Percentiles rank a stretch among this genome's conserved stretches.
phyloP scores from a whole-genome alignment of 2,329 filamentous ascomycete species.

The Ceratocystis papillata region DNA sequence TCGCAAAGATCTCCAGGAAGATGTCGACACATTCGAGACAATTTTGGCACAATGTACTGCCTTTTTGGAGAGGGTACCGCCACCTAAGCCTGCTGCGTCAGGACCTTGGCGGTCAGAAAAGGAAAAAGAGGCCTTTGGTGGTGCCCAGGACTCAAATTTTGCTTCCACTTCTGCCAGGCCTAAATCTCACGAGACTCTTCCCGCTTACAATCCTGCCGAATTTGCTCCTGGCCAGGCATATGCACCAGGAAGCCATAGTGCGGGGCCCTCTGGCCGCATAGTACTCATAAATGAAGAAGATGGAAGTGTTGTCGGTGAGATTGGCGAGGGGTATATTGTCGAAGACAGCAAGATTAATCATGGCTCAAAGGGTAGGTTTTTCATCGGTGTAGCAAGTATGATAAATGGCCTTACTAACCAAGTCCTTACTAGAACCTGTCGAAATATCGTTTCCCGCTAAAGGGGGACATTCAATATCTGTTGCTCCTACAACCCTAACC shows the following conservation, averaged over 20 bases:
- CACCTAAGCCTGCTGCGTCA: slow-evolving; percentile 37
- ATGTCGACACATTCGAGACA: slow-evolving; percentile 92
- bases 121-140: slow-evolving; percentile 31
- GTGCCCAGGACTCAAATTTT: not conserved
- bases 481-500: slow-evolving; percentile 56
- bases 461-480: slow-evolving; percentile 51
- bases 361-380: slow-evolving; percentile 72
- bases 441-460: slow-evolving; percentile 64
- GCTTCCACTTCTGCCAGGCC: not conserved
- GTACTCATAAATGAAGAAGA: slow-evolving; percentile 93
- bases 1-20: slow-evolving; percentile 69
- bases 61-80: slow-evolving; percentile 73
- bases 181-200: slow-evolving; percentile 37
- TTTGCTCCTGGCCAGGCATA: slow-evolving; percentile 75
- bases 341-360: slow-evolving; percentile 65
- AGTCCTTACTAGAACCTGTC: slow-evolving; percentile 49
- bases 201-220: slow-evolving; percentile 67
- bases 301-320: slow-evolving; percentile 85
- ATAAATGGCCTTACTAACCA: slow-evolving; percentile 9
- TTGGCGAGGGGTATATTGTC: slow-evolving; percentile 70
- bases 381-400: not conserved
- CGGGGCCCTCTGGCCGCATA: slow-evolving; percentile 55
- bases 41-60: slow-evolving; percentile 96
- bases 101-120: slow-evolving; percentile 32
- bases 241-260: slow-evolving; percentile 50